Base-by-base conservation (phyloP, 805 yeast species). In the Ogataea sp. region DNA sequence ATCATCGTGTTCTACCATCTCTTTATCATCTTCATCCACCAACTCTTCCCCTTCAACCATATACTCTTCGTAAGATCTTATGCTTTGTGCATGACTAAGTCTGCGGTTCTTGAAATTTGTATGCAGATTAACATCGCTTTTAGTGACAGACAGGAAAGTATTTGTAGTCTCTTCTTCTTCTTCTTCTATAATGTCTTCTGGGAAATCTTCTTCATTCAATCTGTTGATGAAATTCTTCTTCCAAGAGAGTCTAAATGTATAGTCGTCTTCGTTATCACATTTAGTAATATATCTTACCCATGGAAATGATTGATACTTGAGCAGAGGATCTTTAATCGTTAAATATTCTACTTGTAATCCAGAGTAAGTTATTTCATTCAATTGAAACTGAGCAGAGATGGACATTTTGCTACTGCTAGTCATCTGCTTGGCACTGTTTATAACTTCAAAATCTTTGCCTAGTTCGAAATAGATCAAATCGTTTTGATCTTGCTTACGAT, bases 261-360 rank as follows among this genome's bases (percentile, higher is more conserved):
- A 59, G 37, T 58, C 62, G 25, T 49, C 53, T 18, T 45, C 39
- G 18, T 30, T 18, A 40, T 62, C 67, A 47, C 65, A 72, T 28
- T 57, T 45, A 4, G 73, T 71, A 42, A 70, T 59, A 50, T 83
- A 81, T 39, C 82, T 66, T 1, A 83, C 81, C 94, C 94, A 83
- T 0, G 93, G 89, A 52, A 83, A 83, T 32, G 84, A 73, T 40
- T 62, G 65, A 32, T 56, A 56, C 6, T 83, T 76, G 51, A 82
- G 55, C 38, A 67, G 70, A 6, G 70, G 73, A 49, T 83, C 94
- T 20, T 72, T 73, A 14, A 83, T 80, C 45, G 79, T 76, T 37
- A 83, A 55, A 48, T 78, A 83, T 28, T 75, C 82, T 18, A 83
- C 70, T 47, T 75, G 77, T 28, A 83, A 58, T 0, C 87, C 87